Conservation (phyloP, 257 asterid genomes). For the Nicotiana sylvestris region DNA sequence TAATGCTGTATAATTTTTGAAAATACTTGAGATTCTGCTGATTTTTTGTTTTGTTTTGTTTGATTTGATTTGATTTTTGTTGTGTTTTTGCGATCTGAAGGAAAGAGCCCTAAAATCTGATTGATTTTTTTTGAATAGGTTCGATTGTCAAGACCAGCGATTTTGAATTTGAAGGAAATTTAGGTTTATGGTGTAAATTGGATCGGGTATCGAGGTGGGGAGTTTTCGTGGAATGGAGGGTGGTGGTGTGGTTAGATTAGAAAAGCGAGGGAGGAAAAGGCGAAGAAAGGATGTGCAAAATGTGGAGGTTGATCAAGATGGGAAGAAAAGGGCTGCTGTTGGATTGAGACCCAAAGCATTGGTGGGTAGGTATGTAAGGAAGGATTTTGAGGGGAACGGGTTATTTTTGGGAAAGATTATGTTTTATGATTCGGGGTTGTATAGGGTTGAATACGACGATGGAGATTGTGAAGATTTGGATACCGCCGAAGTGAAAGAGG, state of each 20-base stretch:
- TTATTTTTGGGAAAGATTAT: constrained; percentile 58
- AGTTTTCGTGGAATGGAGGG: constrained; percentile 40
- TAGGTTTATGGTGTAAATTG: constrained; percentile 17
- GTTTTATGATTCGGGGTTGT: constrained; percentile 50
- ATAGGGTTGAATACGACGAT: constrained; percentile 69
- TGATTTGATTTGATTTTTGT: not conserved
- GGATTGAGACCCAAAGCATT: constrained; percentile 42
- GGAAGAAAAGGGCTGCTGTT: constrained; percentile 36
- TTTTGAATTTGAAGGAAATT: not conserved
- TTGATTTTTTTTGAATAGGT: constrained; percentile 9
- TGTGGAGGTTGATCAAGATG: constrained; percentile 36
- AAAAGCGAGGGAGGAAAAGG: constrained; percentile 67
- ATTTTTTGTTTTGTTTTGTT: not conserved
- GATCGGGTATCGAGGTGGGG: constrained; percentile 17
- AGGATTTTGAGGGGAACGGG: constrained; percentile 60
- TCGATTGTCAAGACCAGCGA: constrained; percentile 8
- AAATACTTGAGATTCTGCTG: not conserved
- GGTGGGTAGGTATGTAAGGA: constrained; percentile 63
- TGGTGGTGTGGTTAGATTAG: constrained; percentile 30
- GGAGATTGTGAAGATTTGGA: constrained; percentile 78
- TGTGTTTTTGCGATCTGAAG: not conserved
- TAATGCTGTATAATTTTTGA: not conserved
- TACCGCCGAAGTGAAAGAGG: constrained; percentile 36
- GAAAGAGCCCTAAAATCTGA: constrained; percentile 2
- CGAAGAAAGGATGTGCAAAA: constrained; percentile 42